Percentiles rank a stretch among this genome's conserved stretches.
Evolutionary conservation across 1,139 yeast genomes (phyloP).

Genomic region (Candida mesenterica): DNA sequence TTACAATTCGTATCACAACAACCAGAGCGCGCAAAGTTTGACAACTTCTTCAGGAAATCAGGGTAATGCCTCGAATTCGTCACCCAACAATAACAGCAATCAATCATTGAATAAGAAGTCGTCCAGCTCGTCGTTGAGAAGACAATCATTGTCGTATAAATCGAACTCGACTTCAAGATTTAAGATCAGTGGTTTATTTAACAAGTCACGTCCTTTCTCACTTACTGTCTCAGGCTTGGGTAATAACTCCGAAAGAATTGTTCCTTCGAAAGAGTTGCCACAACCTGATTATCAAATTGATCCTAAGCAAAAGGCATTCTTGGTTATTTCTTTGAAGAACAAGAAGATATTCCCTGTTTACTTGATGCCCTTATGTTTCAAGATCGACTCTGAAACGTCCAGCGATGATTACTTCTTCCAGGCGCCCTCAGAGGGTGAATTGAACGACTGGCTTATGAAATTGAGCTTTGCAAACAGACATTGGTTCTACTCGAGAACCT

Average conservation of each 20-base stretch:
- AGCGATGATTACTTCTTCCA: slow-evolving; percentile 67
- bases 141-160: slow-evolving; percentile 46
- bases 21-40: slow-evolving; percentile 1
- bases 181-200: slow-evolving; percentile 44
- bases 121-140: slow-evolving; percentile 32
- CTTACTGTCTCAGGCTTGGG: slow-evolving; percentile 24
- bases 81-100: slow-evolving; percentile 1
- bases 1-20: slow-evolving; percentile 3
- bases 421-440: slow-evolving; percentile 60
- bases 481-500: slow-evolving; percentile 51
- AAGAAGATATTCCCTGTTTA: slow-evolving; percentile 56
- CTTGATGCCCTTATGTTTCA: slow-evolving; percentile 55
- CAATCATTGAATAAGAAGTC: slow-evolving; percentile 28
- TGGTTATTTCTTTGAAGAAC: slow-evolving; percentile 53
- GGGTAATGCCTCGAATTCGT: neutral
- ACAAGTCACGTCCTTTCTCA: slow-evolving; percentile 39
- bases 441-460: slow-evolving; percentile 71
- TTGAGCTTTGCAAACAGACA: slow-evolving; percentile 51
- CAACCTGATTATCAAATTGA: slow-evolving; percentile 42
- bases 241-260: slow-evolving; percentile 46
- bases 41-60: slow-evolving; percentile 2
- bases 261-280: slow-evolving; percentile 61
- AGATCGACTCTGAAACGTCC: slow-evolving; percentile 53
- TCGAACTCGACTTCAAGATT: slow-evolving; percentile 37
- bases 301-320: slow-evolving; percentile 53